Base-by-base conservation (phyloP, 257 asterid species). In the Ophiorrhiza pumila region DNA sequence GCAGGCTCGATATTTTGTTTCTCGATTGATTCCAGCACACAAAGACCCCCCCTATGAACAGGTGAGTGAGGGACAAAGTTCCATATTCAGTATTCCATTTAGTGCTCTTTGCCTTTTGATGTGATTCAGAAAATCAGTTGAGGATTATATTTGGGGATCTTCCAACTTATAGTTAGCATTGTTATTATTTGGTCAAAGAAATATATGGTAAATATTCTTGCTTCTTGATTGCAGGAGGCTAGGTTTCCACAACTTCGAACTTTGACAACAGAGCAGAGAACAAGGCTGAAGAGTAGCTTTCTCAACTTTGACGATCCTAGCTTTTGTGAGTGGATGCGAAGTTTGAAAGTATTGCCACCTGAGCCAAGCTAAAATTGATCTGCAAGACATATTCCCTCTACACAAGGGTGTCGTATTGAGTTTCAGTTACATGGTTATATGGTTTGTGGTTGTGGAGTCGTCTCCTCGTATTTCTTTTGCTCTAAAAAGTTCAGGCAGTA, bases 21-120 rank as follows among this genome's bases (percentile, higher is more conserved):
- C 97, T 59, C 95, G 99, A 31, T 71, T 94, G 84, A 90, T 94
- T 77, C 97, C 97, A 45, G 99, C 97, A 49, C 99, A 91, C 72
- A 90, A 90, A 80, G 99, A 94, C 70, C 99, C 99, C 68, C 96
- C 97, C 7, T 94, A 94, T 39, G 99, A 94, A 77, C 97, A 94
- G 87, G 98, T 89, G 77, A 45, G 75, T 77, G 68, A 71, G 73
- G 22, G 60, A 57, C 22, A 66, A 39, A 35, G 62, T 25, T 5
- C 62, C 10, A n/a, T 8, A 23, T 4, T 56, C 29, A 37, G 42
- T 37, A 14, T 55, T 2, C 61, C 61, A 23, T 55, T 55, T n/a
- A 6, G 23, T 27, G 62, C 6, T 9, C 4, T 57, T 70, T 77
- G 37, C 32, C 32, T 7, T 13, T 69, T 62, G 5, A 25, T 68